phyloP scores from a whole-genome alignment of 2,329 filamentous ascomycete genomes.

The Alternaria triticimaculans region DNA sequence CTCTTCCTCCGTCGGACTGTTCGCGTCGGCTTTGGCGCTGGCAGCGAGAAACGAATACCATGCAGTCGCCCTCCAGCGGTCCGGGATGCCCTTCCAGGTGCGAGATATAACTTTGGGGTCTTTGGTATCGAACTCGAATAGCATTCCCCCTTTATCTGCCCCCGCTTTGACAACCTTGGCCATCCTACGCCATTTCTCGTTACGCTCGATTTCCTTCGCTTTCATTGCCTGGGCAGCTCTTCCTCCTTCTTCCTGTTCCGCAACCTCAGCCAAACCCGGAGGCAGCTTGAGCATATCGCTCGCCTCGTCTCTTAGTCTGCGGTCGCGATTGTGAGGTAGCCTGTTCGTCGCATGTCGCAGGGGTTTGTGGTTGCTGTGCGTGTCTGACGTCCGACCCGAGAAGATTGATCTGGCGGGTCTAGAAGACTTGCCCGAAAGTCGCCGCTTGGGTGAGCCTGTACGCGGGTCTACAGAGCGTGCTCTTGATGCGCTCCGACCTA shows the following conservation, averaged over 20 bases:
- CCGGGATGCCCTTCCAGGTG: constrained; percentile 98
- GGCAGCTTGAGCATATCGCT: constrained; percentile 70
- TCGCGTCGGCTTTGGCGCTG: constrained; percentile 71
- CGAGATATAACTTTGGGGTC: constrained; percentile 83
- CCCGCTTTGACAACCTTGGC: constrained; percentile 57
- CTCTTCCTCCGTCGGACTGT: constrained; percentile 71
- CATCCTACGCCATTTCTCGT: constrained; percentile 74
- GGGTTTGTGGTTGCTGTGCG: constrained; percentile 46
- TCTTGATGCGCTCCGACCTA: constrained; percentile 58
- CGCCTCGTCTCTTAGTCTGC: constrained; percentile 64
- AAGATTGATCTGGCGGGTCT: constrained; percentile 51
- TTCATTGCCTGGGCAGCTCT: constrained; percentile 58
- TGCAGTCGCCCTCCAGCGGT: constrained; percentile 89
- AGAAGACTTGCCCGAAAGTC: constrained; percentile 51
- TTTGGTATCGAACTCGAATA: constrained; percentile 79
- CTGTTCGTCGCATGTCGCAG: constrained; percentile 62
- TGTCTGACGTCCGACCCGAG: constrained; percentile 51
- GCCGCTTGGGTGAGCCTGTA: constrained; percentile 49
- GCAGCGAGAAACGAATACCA: constrained; percentile 92
- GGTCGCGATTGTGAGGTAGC: constrained; percentile 61
- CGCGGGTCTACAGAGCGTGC: constrained; percentile 52
- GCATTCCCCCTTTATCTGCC: constrained; percentile 65
- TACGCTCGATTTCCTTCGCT: constrained; percentile 66
- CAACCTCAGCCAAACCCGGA: constrained; percentile 56
- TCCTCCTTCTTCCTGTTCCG: constrained; percentile 54